Evolutionary conservation across 2,329 filamentous ascomycete genomes (phyloP), one percentile per base, ranked within the genome.

Genomic region (Hypoxylon sp.): DNA sequence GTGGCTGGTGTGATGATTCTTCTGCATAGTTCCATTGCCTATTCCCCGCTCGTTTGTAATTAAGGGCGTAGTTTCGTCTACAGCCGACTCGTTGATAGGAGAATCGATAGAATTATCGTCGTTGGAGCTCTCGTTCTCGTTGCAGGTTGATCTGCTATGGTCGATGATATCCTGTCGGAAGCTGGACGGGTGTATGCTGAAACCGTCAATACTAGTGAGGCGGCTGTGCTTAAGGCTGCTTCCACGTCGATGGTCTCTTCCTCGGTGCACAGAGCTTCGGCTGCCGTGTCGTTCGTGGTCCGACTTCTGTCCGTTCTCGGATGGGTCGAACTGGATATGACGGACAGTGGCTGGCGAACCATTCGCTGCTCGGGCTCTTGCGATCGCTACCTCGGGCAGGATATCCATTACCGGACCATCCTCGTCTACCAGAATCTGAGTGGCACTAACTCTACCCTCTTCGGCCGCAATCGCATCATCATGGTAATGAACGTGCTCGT

Each of bases 131-230:
- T 87, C 73, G 20, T 70, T 81, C 24, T 85, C 85, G 3, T 87
- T 84, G 3, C 83, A 80, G 39, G 86, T 87, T 47, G 88, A 81
- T 52, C 87, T 86, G 62, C 89, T 90, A n/a, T 92, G 92, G 37
- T 90, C 89, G 68, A 98, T 96, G 70, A 99, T 97, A 58, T 94
- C 93, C 76, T 97, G 91, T 68, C 95, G 85, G 82, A 98, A 93
- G 67, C 90, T 94, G 22, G 93, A 91, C 2, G 95, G 95, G 75
- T 97, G 91, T 54, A 97, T 91, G 75, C 90, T 92, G 69, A 96
- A 90, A 57, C 93, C 86, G 32, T 89, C 79, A 81, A 93, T 79
- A 80, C 85, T 88, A 62, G 87, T 80, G 67, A 90, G 84, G 70
- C 87, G 88, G 57, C 81, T 81, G 63, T 86, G 85, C 66, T 85